A percentile compares a stretch with the other conserved stretches of the same genome.
Conservation (phyloP, 495 filamentous ascomycete genomes). For the Talaromyces nanjingensis region DNA sequence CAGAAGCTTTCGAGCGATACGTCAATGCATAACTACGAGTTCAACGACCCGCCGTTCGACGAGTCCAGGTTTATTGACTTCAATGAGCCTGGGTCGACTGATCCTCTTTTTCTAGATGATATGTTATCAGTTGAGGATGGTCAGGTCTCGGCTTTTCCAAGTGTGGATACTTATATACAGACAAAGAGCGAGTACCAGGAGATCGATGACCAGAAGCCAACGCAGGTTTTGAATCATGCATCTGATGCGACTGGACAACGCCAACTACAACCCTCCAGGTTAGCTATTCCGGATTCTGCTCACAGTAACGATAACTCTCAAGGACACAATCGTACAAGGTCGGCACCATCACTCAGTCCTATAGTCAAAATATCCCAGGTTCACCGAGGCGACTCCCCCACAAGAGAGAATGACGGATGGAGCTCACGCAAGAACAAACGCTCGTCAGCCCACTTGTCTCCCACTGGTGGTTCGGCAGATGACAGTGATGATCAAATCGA, state of each 20-base stretch:
- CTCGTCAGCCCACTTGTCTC: slow-evolving; percentile 35
- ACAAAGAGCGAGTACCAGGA: background rate
- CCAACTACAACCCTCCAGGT: background rate
- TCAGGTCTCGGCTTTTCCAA: background rate
- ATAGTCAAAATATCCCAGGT: slow-evolving; percentile 38
- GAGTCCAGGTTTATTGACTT: background rate
- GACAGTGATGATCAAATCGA: slow-evolving; percentile 13
- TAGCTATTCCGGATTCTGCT: slow-evolving; percentile 1
- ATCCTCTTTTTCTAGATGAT: background rate
- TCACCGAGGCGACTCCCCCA: slow-evolving; percentile 44
- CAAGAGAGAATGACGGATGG: slow-evolving; percentile 23
- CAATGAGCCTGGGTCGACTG: background rate
- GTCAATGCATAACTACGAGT: slow-evolving; percentile 1
- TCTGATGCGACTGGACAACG: slow-evolving; percentile 8
- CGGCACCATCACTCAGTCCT: slow-evolving; percentile 35
- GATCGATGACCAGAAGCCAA: slow-evolving; percentile 8
- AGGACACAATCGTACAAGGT: slow-evolving; percentile 13
- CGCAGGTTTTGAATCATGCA: slow-evolving; percentile 14
- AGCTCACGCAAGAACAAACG: slow-evolving; percentile 15
- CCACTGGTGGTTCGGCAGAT: slow-evolving; percentile 25
- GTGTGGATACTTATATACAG: background rate
- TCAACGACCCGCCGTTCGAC: slow-evolving; percentile 1
- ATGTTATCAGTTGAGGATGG: background rate
- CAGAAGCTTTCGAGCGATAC: slow-evolving; percentile 11
- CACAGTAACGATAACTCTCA: slow-evolving; percentile 13